A percentile compares a stretch with the other conserved stretches of the same genome.
Evolutionary conservation across 2,329 filamentous ascomycete species (phyloP).

Genomic region (Calcarisporium arbuscula): DNA sequence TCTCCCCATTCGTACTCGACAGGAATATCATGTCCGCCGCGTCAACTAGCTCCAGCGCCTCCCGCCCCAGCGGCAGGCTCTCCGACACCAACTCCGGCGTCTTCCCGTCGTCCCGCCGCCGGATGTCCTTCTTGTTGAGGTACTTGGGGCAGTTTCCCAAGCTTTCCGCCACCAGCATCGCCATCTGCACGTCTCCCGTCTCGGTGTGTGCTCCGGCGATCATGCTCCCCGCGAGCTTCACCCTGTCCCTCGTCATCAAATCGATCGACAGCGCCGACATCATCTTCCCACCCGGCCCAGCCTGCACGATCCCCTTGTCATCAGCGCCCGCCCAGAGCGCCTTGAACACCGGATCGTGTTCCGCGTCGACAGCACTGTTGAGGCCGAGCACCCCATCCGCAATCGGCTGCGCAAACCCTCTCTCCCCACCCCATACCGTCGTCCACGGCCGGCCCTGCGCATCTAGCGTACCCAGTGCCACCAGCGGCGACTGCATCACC

Average conservation of each 20-base stretch:
- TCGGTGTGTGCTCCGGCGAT: conserved; percentile 51
- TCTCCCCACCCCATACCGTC: conserved; percentile 68
- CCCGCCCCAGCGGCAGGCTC: conserved; percentile 37
- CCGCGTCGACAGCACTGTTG: conserved; percentile 51
- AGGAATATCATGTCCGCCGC: conserved; percentile 74
- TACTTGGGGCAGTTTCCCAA: conserved; percentile 87
- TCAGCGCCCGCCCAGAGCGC: conserved; percentile 49
- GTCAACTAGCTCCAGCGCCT: conserved; percentile 52
- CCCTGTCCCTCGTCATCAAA: conserved; percentile 48
- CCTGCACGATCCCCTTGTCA: conserved; percentile 32
- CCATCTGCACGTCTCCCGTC: conserved; percentile 42
- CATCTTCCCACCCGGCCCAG: conserved; percentile 21
- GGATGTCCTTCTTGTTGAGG: conserved; percentile 66
- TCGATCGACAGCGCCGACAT: conserved; percentile 53
- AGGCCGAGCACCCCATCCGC: conserved; percentile 59
- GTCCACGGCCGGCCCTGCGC: conserved; percentile 63
- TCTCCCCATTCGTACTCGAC: conserved; percentile 55
- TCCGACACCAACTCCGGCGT: conserved; percentile 45
- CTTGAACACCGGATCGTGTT: conserved; percentile 63
- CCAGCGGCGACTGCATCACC: conserved; percentile 55
- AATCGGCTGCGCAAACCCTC: conserved; percentile 60
- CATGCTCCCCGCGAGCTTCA: conserved; percentile 69
- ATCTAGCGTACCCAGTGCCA: conserved; percentile 71
- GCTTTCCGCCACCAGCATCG: conserved; percentile 63
- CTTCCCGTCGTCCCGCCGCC: too few relatives aligned